Evolutionary conservation across 2,329 filamentous ascomycete species (phyloP).

Genomic region (Immersiporthe knoxdaviesiana): DNA sequence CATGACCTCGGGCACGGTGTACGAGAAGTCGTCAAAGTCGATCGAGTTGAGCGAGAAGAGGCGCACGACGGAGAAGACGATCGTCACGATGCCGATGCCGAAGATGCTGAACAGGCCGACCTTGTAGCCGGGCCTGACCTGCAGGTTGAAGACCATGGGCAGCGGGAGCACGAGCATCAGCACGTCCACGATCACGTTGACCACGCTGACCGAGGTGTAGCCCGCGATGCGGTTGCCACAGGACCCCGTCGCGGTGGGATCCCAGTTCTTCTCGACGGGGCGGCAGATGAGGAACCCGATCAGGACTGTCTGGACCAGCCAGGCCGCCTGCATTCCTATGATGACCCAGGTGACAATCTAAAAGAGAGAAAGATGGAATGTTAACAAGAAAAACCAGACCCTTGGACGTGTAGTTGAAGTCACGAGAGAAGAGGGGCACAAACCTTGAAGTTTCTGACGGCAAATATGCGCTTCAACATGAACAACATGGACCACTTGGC

Average conservation of each 20-base stretch:
- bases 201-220: conserved; percentile 45
- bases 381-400: no score
- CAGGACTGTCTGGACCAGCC: conserved; percentile 25
- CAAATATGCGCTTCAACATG: conserved; percentile 26
- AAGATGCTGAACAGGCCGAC: conserved; percentile 37
- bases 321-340: conserved; percentile 21
- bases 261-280: conserved; percentile 34
- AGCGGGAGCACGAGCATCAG: conserved; percentile 44
- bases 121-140: conserved; percentile 39
- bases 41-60: conserved; percentile 32
- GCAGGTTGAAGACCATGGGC: conserved; percentile 41
- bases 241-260: conserved; percentile 35
- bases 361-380: background rate
- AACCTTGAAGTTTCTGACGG: conserved; percentile 23
- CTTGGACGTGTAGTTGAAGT: background rate
- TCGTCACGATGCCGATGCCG: conserved; percentile 36
- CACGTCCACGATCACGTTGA: conserved; percentile 45
- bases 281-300: conserved; percentile 35
- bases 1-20: conserved; percentile 32
- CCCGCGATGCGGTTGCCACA: conserved; percentile 43
- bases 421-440: background rate
- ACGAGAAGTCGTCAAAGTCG: conserved; percentile 35
- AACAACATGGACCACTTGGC: conserved; percentile 27
- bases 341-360: conserved; percentile 23
- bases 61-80: conserved; percentile 40